These are phyloP conservation scores for Zygosaccharomyces pseudobailii DNA, from an alignment of 1,139 yeast genomes.

Conservation along the genomic window DNA sequence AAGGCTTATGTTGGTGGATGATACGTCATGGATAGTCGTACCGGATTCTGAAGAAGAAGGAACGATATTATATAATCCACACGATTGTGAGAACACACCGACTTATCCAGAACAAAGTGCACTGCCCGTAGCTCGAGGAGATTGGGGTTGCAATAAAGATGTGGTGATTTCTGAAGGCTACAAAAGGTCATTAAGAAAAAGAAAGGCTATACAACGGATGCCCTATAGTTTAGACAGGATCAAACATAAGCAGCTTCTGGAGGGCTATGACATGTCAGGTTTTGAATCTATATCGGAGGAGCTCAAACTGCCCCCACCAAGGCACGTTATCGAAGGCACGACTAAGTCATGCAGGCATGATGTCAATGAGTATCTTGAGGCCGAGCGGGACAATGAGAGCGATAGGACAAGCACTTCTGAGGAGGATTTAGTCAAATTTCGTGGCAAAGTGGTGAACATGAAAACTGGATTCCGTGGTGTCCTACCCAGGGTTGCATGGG, in stretches of 20 bases:
- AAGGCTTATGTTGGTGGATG: conserved; percentile 11
- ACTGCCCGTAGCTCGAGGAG: too few relatives aligned
- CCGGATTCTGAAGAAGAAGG: conserved; percentile 19
- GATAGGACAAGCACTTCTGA: background rate
- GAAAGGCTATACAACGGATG: conserved; percentile 33
- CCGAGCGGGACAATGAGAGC: background rate
- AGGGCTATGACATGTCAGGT: conserved; percentile 28
- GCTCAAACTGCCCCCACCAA: conserved; percentile 9
- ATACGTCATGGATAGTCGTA: conserved; percentile 11
- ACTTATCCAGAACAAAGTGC: background rate
- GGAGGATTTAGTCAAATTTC: conserved; percentile 18
- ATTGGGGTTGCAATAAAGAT: too few relatives aligned
- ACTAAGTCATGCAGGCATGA: conserved; percentile 1
- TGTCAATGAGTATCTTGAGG: background rate
- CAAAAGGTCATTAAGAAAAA: conserved; percentile 24
- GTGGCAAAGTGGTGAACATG: conserved; percentile 28
- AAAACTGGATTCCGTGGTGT: conserved; percentile 32
- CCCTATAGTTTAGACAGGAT: conserved; percentile 34
- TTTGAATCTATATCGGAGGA: conserved; percentile 15
- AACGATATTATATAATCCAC: background rate
- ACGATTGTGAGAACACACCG: background rate
- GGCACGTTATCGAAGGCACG: background rate
- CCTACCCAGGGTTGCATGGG: conserved; percentile 33
- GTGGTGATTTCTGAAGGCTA: background rate
- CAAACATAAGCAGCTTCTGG: conserved; percentile 28